Evolutionary conservation across 345 rosid species (phyloP).

Genomic region (Rubroshorea leprosula): DNA sequence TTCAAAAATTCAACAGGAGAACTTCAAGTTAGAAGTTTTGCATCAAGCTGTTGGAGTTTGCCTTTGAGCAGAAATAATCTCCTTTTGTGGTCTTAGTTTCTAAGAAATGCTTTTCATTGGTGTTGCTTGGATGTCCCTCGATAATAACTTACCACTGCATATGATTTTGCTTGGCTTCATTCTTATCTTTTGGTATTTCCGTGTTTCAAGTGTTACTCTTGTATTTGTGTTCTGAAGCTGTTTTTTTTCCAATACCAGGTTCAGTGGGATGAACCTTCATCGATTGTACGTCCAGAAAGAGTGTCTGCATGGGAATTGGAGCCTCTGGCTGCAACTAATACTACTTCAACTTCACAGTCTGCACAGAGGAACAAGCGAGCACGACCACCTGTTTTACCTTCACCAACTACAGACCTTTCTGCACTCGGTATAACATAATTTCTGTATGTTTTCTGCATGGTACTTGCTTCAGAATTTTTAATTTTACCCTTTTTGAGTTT

Average conservation of each 20-base stretch:
- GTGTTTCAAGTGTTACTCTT: not conserved
- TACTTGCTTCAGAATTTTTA: conserved; percentile 15
- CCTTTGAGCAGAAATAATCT: too few species aligned
- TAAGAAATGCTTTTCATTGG: too few species aligned
- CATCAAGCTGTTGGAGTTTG: too few species aligned
- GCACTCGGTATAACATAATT: conserved; percentile 38
- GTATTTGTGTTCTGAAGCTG: not conserved
- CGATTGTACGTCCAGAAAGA: conserved; percentile 79
- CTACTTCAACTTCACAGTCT: conserved; percentile 60
- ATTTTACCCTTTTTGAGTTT: conserved; percentile 6
- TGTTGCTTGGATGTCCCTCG: not conserved
- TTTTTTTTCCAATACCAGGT: conserved; percentile 34
- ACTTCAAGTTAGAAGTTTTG: too few species aligned
- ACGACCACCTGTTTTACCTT: conserved; percentile 63
- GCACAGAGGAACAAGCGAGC: conserved; percentile 76
- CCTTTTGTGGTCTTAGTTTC: too few species aligned
- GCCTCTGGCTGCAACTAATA: conserved; percentile 58
- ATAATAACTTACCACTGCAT: not conserved
- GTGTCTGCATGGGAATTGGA: conserved; percentile 96
- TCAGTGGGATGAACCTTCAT: conserved; percentile 94
- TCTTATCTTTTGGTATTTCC: not conserved
- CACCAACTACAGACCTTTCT: conserved; percentile 50
- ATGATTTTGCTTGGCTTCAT: not conserved
- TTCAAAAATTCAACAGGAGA: too few species aligned
- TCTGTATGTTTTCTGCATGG: conserved; percentile 12